Evolutionary conservation across 768 basidiomycete genomes (phyloP), one percentile per base, ranked within the genome.

Genomic region (Macrolepiota fuliginosa): DNA sequence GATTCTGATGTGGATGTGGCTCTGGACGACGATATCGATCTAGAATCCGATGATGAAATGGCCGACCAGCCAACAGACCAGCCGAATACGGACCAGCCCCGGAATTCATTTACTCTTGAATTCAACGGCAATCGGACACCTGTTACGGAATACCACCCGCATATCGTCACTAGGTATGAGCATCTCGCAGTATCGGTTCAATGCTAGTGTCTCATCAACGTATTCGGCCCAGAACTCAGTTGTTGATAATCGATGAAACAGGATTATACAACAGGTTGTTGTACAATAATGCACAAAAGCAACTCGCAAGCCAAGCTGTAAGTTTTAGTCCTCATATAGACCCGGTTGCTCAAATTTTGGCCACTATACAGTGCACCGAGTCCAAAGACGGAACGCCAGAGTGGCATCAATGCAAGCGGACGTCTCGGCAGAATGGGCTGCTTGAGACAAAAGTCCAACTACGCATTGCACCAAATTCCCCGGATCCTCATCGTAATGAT

Each of bases 151-250:
- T 61, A 60, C 4, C 76, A 76, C 59, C 76, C 76, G 3, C 74
- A 75, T 42, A 64, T 79, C 35, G 67, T 75, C 19, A 76, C 76
- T 37, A 72, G 74, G 75, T 74, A 50, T 7, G 68, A 24, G 12
- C 25, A 13, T 10, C 47, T 19, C 12, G 17, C 13, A 36, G 17
- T 19, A 17, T 11, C 22, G 11, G 12, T 7, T 10, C 22, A 12
- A 9, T 5, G 11, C 24, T 22, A 19, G 45, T 36, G 32, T 40
- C 12, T 39, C 45, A 17, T 52, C 4, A 6, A 15, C 10, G 46
- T 10, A 0, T 25, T 12, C 47, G n/a, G 22, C 36, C 35, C 56
- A 78, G 78, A 27, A 72, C 77, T 2, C 71, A 74, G 24, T 65
- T 79, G 6, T 71, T 68, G 12, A 66, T 77, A 10, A 65, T 74